Evolutionary conservation across 2,329 filamentous ascomycete genomes (phyloP), one percentile per base, ranked within the genome.

Genomic region (Gliomastix tumulicola): DNA sequence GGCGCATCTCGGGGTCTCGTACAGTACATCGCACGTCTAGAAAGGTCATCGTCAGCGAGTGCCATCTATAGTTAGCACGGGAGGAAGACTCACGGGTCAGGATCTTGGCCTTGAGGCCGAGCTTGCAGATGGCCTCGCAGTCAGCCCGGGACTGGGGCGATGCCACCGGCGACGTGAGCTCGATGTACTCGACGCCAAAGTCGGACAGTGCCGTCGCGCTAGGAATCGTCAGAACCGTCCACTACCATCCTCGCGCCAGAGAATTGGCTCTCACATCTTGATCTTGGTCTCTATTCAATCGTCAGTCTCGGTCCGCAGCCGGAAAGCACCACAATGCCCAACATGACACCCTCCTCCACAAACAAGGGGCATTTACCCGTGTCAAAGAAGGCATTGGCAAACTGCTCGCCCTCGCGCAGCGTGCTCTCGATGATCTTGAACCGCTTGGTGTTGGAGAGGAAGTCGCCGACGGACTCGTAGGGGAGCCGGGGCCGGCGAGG

Each of bases 121-220:
- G 83, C 74, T 89, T 88, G 82, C 86, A 94, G 56, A 96, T 95
- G 39, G 82, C 81, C 67, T 94, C 84, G 63, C 88, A 95, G 66
- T 96, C 90, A 54, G 69, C 63, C 59, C 82, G 78, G 37, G 87
- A 94, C 66, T 94, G 87, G 66, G 88, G 82, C 12, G 84, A 89
- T 37, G 88, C 84, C 44, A 82, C 86, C 27, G 89, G 89, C 43
- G 75, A 84, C 41, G 89, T 96, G 50, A 96, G 71, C 65, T 95
- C 23, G 33, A 39, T 92, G 66, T 89, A 94, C 66, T 94, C 88
- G 40, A 89, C 86, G 53, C 87, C 41, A 21, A 43, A 43, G 3
- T 27, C 19, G 18, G 25, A 18, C 11, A 39, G 33, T 6, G 32
- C 32, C 25, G 21, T 35, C 18, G 37, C 37, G 16, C 25, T 28